A percentile compares a stretch with the other conserved stretches of the same genome.
Evolutionary conservation across 2,329 filamentous ascomycete genomes (phyloP).

Genomic region (Sarocladiaceae sp.): DNA sequence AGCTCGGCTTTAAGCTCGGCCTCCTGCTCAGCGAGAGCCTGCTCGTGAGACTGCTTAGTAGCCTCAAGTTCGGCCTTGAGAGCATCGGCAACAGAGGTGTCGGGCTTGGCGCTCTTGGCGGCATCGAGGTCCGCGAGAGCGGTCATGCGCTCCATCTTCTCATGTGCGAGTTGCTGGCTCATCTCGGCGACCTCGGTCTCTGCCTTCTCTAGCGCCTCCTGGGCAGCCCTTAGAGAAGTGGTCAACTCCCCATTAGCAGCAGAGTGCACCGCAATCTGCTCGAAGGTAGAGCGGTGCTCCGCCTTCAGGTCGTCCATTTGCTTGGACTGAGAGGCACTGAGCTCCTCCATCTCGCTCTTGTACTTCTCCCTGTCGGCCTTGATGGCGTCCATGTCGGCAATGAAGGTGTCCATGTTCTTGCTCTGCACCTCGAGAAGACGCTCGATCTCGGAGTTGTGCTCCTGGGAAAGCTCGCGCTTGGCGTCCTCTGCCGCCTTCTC

Average conservation of each 20-base stretch:
- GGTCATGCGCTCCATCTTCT: slow-evolving; percentile 57
- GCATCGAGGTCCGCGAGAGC: slow-evolving; percentile 59
- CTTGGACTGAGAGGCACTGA: slow-evolving; percentile 31
- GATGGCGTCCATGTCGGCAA: slow-evolving; percentile 17
- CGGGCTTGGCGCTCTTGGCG: slow-evolving; percentile 49
- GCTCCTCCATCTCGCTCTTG: slow-evolving; percentile 40
- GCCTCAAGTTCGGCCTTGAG: slow-evolving; percentile 46
- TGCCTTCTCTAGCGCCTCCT: slow-evolving; percentile 39
- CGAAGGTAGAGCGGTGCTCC: slow-evolving; percentile 28
- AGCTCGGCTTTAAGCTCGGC: slow-evolving; percentile 31
- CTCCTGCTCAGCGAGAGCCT: slow-evolving; percentile 31
- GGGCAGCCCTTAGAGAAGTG: slow-evolving; percentile 30
- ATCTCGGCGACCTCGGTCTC: slow-evolving; percentile 46
- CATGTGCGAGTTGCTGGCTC: slow-evolving; percentile 50
- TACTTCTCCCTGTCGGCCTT: slow-evolving; percentile 33
- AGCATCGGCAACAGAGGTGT: slow-evolving; percentile 50
- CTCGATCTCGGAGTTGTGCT: slow-evolving; percentile 43
- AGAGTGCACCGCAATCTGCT: slow-evolving; percentile 30
- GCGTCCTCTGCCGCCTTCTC: slow-evolving; percentile 32
- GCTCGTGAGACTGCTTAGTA: slow-evolving; percentile 43
- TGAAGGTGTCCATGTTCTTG: slow-evolving; percentile 31
- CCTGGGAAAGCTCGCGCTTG: slow-evolving; percentile 40
- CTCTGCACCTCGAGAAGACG: slow-evolving; percentile 39
- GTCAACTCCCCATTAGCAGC: slow-evolving; percentile 32
- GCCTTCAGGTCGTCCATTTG: slow-evolving; percentile 36